Conservation (phyloP, 306 rosid genomes). For the Trichosanthes truncata region DNA sequence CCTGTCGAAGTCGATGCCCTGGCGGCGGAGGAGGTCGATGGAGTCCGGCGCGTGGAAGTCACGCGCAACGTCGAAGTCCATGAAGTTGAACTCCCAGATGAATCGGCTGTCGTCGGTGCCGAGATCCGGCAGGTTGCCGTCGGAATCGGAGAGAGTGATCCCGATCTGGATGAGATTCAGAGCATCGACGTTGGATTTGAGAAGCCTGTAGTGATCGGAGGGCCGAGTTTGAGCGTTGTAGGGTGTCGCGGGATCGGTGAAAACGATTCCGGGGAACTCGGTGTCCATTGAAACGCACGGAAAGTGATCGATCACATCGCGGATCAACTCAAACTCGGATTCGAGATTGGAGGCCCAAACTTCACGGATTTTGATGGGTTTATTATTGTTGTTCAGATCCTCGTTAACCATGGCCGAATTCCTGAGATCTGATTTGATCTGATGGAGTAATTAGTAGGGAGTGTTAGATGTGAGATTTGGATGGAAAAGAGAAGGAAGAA, state of each 20-base stretch:
- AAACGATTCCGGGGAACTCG: slow-evolving; percentile 57
- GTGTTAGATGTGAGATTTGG: background rate
- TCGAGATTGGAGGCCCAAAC: slow-evolving; percentile 64
- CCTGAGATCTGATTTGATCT: background rate
- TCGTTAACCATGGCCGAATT: background rate
- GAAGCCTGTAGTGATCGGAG: slow-evolving; percentile 37
- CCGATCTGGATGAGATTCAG: slow-evolving; percentile 73
- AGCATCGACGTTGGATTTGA: slow-evolving; percentile 69
- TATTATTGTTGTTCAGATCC: background rate
- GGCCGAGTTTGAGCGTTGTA: slow-evolving; percentile 18
- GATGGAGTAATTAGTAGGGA: background rate
- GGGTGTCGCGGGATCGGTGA: slow-evolving; percentile 10
- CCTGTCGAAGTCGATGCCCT: slow-evolving; percentile 53
- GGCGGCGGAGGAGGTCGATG: slow-evolving; percentile 53
- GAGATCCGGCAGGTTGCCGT: slow-evolving; percentile 58
- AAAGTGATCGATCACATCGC: slow-evolving; percentile 23
- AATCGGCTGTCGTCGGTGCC: slow-evolving; percentile 24
- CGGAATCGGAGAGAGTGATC: slow-evolving; percentile 49
- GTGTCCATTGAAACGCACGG: slow-evolving; percentile 73
- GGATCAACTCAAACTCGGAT: slow-evolving; percentile 35
- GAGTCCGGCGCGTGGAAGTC: slow-evolving; percentile 44
- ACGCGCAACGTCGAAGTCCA: slow-evolving; percentile 44
- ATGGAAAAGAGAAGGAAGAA: background rate
- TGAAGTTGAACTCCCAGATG: slow-evolving; percentile 78
- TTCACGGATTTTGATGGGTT: slow-evolving; percentile 40